A percentile compares a stretch with the other conserved stretches of the same genome.
phyloP scores from a whole-genome alignment of 2,329 filamentous ascomycete species.

The Macrophomina tecta region DNA sequence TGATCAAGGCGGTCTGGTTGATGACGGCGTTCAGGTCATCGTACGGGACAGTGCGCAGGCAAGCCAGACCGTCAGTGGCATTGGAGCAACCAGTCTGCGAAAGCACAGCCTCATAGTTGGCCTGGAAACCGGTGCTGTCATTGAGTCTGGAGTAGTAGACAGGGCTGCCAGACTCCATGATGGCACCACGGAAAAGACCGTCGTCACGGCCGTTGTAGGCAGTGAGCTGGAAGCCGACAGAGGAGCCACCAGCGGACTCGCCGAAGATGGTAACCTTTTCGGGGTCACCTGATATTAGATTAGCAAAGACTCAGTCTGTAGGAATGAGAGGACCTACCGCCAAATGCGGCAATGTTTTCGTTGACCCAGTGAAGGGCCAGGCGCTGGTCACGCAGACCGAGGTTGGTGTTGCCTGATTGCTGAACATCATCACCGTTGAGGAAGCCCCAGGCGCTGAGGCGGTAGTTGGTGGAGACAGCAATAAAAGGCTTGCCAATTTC shows the following conservation, averaged over 20 bases:
- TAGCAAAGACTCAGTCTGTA: neutral
- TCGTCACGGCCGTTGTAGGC: constrained; percentile 57
- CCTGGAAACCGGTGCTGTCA: constrained; percentile 51
- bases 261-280: constrained; percentile 54
- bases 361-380: constrained; percentile 54
- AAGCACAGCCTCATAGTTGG: constrained; percentile 68
- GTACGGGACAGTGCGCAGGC: constrained; percentile 66
- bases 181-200: constrained; percentile 53
- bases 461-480: constrained; percentile 48
- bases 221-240: constrained; percentile 54
- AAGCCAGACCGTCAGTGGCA: constrained; percentile 47
- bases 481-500: constrained; percentile 45
- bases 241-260: constrained; percentile 52
- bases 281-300: constrained; percentile 37
- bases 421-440: constrained; percentile 61
- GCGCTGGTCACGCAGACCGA: constrained; percentile 51
- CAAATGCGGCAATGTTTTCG: constrained; percentile 51
- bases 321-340: constrained; percentile 39
- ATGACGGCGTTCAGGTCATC: constrained; percentile 63
- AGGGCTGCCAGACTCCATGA: constrained; percentile 53
- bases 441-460: constrained; percentile 73
- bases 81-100: constrained; percentile 64
- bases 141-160: constrained; percentile 37
- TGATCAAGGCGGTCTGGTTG: constrained; percentile 47
- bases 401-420: constrained; percentile 59